phyloP scores from a whole-genome alignment of 1,284 basidiomycete species.

The Ustilago xerochloae region DNA sequence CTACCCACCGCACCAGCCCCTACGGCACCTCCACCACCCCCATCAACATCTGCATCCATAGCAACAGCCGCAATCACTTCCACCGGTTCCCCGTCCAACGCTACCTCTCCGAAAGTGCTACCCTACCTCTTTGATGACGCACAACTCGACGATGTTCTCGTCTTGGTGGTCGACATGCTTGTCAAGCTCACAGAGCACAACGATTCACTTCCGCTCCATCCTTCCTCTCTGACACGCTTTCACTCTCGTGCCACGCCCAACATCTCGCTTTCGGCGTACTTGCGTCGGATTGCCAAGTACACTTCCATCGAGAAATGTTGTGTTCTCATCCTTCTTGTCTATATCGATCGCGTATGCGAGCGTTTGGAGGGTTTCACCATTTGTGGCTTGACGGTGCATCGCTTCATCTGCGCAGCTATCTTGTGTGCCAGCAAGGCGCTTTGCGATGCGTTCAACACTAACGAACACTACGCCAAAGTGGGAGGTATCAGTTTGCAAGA shows the following conservation, averaged over 20 bases:
- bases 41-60: background rate
- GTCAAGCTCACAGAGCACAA: constrained; percentile 64
- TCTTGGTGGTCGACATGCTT: constrained; percentile 66
- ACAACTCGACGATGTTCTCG: constrained; percentile 60
- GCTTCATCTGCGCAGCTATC: constrained; percentile 66
- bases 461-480: constrained; percentile 66
- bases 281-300: constrained; percentile 66
- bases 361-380: constrained; percentile 65
- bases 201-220: constrained; percentile 65
- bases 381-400: constrained; percentile 66
- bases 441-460: constrained; percentile 67
- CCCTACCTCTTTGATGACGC: constrained; percentile 64
- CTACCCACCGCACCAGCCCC: background rate
- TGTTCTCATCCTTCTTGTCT: constrained; percentile 64
- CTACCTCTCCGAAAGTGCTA: constrained; percentile 30
- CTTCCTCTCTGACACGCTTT: constrained; percentile 65
- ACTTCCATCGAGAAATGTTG: constrained; percentile 66
- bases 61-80: constrained; percentile 9
- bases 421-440: constrained; percentile 66
- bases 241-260: constrained; percentile 66
- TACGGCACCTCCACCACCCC: background rate
- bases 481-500: constrained; percentile 66
- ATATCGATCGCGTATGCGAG: constrained; percentile 67
- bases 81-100: background rate
- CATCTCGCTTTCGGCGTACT: constrained; percentile 62